A percentile compares a stretch with the other conserved stretches of the same genome.
phyloP scores from a whole-genome alignment of 2,329 filamentous ascomycete genomes.

The Neonectria coccinea region DNA sequence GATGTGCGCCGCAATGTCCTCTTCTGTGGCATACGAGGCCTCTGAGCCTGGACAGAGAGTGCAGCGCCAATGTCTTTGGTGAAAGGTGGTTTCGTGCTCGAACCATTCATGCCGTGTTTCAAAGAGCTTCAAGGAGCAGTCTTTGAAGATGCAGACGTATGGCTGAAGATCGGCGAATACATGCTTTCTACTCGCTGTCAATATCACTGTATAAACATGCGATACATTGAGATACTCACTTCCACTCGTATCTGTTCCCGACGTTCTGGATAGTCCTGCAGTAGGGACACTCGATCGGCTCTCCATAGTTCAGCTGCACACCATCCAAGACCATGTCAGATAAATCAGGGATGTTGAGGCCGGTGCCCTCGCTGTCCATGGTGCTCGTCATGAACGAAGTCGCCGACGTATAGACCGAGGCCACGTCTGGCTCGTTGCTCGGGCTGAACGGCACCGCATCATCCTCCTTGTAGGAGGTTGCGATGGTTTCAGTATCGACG shows the following conservation, averaged over 20 bases:
- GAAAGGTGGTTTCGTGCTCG: conserved; percentile 9
- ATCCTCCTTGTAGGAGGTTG: conserved; percentile 17
- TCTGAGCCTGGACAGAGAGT: background rate
- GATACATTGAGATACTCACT: conserved; percentile 4
- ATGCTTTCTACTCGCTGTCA: conserved; percentile 9
- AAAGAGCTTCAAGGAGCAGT: conserved; percentile 11
- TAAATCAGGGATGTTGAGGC: conserved; percentile 13
- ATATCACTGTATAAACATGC: background rate
- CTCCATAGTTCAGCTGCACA: conserved; percentile 13
- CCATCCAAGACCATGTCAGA: conserved; percentile 12
- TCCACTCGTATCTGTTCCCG: conserved; percentile 14
- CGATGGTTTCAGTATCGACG: conserved; percentile 6
- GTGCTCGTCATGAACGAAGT: conserved; percentile 17
- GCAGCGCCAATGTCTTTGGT: conserved; percentile 10
- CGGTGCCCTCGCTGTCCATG: conserved; percentile 1
- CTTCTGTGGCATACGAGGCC: background rate
- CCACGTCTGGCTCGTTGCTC: background rate
- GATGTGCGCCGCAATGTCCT: conserved; percentile 1
- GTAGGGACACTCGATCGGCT: conserved; percentile 19
- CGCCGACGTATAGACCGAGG: conserved; percentile 8
- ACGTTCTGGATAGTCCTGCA: conserved; percentile 19
- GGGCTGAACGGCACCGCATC: background rate
- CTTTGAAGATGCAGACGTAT: conserved; percentile 23
- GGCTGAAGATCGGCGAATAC: conserved; percentile 18
- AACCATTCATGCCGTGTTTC: conserved; percentile 16